Evolutionary conservation across 768 basidiomycete genomes (phyloP), one percentile per base, ranked within the genome.

Genomic region (Sarcomyxa edulis): DNA sequence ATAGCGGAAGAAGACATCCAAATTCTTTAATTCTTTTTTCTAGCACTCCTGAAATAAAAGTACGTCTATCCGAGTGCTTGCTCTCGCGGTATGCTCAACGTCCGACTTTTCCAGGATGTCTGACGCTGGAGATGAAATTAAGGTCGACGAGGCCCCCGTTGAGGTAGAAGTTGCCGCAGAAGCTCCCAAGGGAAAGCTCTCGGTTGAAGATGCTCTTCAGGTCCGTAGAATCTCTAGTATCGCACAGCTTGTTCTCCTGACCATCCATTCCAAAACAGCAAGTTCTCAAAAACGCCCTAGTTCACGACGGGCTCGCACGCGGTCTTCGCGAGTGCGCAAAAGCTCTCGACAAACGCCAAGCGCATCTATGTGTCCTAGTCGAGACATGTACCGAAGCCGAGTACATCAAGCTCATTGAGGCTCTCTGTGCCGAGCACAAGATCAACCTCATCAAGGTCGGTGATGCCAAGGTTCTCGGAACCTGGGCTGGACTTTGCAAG

Each of bases 341-440:
- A 76, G 90, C 95, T 45, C 77, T 99, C 51, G 95, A 99, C 78
- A 96, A 93, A 74, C 85, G 93, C 55, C 90, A 94, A 75, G 95
- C 94, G 40, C 95, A 98, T 66, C 76, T 98, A 33, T 98, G 95
- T 69, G 94, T 99, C 45, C 84, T 99, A 56, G 94, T 97, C 61
- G 95, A 99, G 81, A 92, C 92, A 41, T 96, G 93, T 76, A 93
- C 88, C 37, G 95, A 98, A 71, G 89, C 94, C 51, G 95, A 97
- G 69, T 98, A 99, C 78, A 89, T 96, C 81, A 98, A 97, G 75
- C 90, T 99, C 72, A 96, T 99, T 52, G 94, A 97, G 71, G 95
- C 95, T 35, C 91, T 99, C 60, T 98, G 95, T 62, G 87, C 91
- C 47, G 93, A 96, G 72, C 94, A 98, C 82, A 95, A 94, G 69